phyloP scores from a whole-genome alignment of 2,329 filamentous ascomycete genomes.

The Trichoderma simmonsii region DNA sequence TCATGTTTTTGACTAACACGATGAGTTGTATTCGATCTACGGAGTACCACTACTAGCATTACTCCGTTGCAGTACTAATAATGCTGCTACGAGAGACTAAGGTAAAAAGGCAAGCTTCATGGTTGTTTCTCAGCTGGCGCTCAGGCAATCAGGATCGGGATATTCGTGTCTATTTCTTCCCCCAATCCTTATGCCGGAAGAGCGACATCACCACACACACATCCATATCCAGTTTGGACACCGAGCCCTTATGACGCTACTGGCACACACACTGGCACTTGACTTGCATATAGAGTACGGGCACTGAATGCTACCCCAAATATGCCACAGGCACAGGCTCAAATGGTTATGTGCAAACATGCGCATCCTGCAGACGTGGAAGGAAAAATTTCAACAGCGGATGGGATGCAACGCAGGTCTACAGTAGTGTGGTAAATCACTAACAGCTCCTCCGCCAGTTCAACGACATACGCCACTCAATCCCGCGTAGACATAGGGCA shows the following conservation, averaged over 20 bases:
- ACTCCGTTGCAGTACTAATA: not conserved
- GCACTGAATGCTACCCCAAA: not conserved
- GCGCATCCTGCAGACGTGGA: not conserved
- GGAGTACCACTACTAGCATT: not conserved
- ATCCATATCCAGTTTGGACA: not conserved
- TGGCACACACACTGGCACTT: not conserved
- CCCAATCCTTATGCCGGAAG: not conserved
- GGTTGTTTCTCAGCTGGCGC: not conserved
- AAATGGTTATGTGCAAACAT: not conserved
- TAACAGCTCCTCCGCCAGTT: slow-evolving; percentile 10
- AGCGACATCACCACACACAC: not conserved
- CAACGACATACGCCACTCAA: not conserved
- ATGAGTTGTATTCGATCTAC: not conserved
- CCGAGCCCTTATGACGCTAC: slow-evolving; percentile 11
- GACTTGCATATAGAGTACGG: not conserved
- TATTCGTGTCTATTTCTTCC: not conserved
- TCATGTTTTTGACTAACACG: not conserved
- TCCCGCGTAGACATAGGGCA: not conserved
- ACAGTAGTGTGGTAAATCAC: not conserved
- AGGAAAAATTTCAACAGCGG: not conserved
- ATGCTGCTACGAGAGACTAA: not conserved
- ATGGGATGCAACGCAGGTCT: not conserved
- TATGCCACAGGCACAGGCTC: not conserved
- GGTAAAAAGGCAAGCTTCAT: not conserved
- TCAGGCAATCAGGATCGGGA: not conserved